Evolutionary conservation across 2,329 filamentous ascomycete species (phyloP).

Genomic region (Monilinia polystroma): DNA sequence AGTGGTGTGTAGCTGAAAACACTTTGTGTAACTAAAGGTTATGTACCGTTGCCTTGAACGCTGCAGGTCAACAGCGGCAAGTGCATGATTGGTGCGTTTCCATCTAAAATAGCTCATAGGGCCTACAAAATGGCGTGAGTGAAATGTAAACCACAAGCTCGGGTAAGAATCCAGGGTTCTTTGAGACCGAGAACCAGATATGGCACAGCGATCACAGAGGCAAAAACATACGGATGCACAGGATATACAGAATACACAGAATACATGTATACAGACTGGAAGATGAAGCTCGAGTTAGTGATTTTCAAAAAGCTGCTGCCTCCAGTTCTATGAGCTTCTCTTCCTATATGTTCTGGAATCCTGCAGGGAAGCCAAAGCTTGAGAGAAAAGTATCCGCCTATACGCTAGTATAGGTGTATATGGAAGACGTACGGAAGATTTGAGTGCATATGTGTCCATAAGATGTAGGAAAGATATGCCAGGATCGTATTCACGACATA

Average conservation of each 20-base stretch:
- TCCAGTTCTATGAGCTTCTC: not conserved
- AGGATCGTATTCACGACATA: not conserved
- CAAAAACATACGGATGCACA: not conserved
- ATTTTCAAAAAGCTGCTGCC: not conserved
- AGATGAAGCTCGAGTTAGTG: not conserved
- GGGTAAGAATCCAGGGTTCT: not conserved
- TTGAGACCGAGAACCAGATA: not conserved
- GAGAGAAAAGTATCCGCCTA: not conserved
- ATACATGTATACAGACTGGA: not conserved
- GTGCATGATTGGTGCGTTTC: not conserved
- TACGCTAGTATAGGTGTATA: no score
- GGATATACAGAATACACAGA: not conserved
- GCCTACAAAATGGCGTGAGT: not conserved
- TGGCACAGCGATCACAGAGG: not conserved
- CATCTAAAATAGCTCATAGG: not conserved
- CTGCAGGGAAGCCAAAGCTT: not conserved
- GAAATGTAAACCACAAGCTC: not conserved
- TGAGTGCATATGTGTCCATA: not conserved
- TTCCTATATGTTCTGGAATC: not conserved
- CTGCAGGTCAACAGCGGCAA: not conserved
- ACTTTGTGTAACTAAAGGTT: not conserved
- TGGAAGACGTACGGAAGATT: no score
- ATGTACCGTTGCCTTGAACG: not conserved
- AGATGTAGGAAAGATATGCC: no score
- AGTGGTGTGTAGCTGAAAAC: not conserved